Percentiles rank a stretch among this genome's conserved stretches.
These are phyloP conservation scores for Boechera retrofracta DNA, from an alignment of 345 rosid species.

Conservation along the genomic window DNA sequence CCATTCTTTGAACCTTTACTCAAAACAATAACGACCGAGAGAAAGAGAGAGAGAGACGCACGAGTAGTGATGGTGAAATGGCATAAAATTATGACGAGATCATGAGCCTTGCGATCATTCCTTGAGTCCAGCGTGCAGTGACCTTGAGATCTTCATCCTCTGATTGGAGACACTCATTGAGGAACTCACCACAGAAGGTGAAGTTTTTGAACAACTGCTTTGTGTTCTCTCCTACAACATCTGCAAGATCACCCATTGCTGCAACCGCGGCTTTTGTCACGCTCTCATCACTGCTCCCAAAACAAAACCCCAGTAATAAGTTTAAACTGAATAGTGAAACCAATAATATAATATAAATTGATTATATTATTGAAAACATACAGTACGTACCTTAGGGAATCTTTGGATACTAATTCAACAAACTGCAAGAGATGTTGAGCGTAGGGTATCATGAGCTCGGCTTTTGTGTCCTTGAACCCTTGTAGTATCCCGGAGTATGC, in stretches of 20 bases:
- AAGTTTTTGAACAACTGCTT: slow-evolving; percentile 69
- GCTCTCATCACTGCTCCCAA: slow-evolving; percentile 68
- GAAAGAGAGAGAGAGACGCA: slow-evolving; percentile 8
- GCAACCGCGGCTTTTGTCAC: slow-evolving; percentile 92
- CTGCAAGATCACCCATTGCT: slow-evolving; percentile 95
- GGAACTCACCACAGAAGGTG: slow-evolving; percentile 62
- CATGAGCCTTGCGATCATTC: slow-evolving; percentile 82
- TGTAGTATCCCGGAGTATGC: slow-evolving; percentile 96
- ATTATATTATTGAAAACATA: neutral
- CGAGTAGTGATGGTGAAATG: slow-evolving; percentile 8
- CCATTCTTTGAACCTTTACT: slow-evolving; percentile 30
- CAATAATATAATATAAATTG: neutral
- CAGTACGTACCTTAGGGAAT: slow-evolving; percentile 57
- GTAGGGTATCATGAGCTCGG: slow-evolving; percentile 84
- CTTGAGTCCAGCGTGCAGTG: slow-evolving; percentile 88
- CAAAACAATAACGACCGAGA: slow-evolving; percentile 34
- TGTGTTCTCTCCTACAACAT: slow-evolving; percentile 75
- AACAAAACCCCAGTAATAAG: neutral
- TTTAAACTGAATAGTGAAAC: neutral
- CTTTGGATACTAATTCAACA: slow-evolving; percentile 75
- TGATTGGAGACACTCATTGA: slow-evolving; percentile 77
- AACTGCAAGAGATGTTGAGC: slow-evolving; percentile 85
- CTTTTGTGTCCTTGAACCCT: slow-evolving; percentile 79
- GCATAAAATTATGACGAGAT: slow-evolving; percentile 41
- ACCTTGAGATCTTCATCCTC: slow-evolving; percentile 88